Evolutionary conservation across 177 flowering plant genomes (phyloP), one percentile per base, ranked within the genome.

Genomic region (Vitis hybrid): DNA sequence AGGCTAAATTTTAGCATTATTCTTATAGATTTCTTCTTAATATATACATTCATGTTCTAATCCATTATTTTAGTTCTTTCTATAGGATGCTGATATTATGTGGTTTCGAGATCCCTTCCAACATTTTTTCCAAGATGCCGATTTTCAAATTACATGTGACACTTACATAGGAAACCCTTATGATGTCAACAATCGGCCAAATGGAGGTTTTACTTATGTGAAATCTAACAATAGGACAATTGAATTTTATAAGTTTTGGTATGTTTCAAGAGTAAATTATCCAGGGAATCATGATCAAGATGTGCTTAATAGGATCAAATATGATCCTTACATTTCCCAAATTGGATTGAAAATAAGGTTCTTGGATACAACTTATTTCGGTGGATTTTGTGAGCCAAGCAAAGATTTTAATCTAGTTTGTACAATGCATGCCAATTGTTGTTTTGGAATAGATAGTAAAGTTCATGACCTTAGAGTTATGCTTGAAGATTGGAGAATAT

Each of bases 51-150:
- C 32, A 30, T 30, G 5, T 30, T 30, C 32, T 30, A 30, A 30
- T 30, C 32, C 32, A 30, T 30, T 30, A 30, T 26, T 51, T 17
- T 14, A 10, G 60, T 59, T 65, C 52, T n/a, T 68, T 10, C 4
- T 67, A 18, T 79, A 87, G 87, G 88, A 87, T 78, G 83, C 84
- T 66, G 90, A 87, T 79, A 72, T 85, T 17, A 80, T 87, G 87
- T 87, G 88, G 90, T 75, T 87, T 40, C 68, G 80, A 51, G 67
- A 82, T 52, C 88, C 88, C 3, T 82, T 82, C 60, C 72, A 73
- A 6, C 79, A 52, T 11, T 81, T 84, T 56, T 72, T 72, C 57
- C 26, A 30, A 49, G 83, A 83, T 30, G 82, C 75, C 5, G 86
- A 87, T 76, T 83, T 87, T 56, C 87, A 87, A 62, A 83, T 82